Conservation (phyloP, 805 yeast species). For the Barnettozyma wickerhamii region DNA sequence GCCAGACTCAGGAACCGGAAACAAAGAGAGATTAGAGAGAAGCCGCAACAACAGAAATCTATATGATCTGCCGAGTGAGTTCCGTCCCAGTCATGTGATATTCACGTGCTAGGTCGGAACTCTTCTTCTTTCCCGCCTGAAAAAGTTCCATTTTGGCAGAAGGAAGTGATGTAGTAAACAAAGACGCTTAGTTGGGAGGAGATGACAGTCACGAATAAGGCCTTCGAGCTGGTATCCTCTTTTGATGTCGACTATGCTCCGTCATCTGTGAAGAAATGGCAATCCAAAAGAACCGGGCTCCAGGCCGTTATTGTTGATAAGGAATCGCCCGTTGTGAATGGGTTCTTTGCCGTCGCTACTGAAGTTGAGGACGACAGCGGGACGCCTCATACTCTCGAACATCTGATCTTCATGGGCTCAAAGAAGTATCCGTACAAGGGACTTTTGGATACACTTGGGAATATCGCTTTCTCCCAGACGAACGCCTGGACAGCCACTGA, state of each 20-base stretch:
- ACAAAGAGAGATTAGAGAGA: too few relatives aligned
- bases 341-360: slow-evolving; percentile 95
- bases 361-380: slow-evolving; percentile 87
- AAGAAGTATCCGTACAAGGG: slow-evolving; percentile 88
- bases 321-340: slow-evolving; percentile 84
- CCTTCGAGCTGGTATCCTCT: slow-evolving; percentile 39
- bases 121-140: too few relatives aligned
- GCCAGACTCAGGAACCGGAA: too few relatives aligned
- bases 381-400: slow-evolving; percentile 94
- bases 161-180: not conserved
- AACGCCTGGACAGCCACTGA: slow-evolving; percentile 98
- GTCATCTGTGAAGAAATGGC: slow-evolving; percentile 66
- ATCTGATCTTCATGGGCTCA: slow-evolving; percentile 92
- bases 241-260: slow-evolving; percentile 78
- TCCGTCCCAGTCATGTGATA: not conserved
- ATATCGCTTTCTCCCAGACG: slow-evolving; percentile 76
- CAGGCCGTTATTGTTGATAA: slow-evolving; percentile 73
- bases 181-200: not conserved
- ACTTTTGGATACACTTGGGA: slow-evolving; percentile 79
- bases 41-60: not conserved
- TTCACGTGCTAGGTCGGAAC: too few relatives aligned
- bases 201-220: slow-evolving; percentile 5
- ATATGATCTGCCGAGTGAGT: not conserved
- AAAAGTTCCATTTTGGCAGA: too few relatives aligned
- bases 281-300: slow-evolving; percentile 74